These are phyloP conservation scores for Tricholoma matsutake DNA, from an alignment of 768 basidiomycete genomes.

Conservation along the genomic window DNA sequence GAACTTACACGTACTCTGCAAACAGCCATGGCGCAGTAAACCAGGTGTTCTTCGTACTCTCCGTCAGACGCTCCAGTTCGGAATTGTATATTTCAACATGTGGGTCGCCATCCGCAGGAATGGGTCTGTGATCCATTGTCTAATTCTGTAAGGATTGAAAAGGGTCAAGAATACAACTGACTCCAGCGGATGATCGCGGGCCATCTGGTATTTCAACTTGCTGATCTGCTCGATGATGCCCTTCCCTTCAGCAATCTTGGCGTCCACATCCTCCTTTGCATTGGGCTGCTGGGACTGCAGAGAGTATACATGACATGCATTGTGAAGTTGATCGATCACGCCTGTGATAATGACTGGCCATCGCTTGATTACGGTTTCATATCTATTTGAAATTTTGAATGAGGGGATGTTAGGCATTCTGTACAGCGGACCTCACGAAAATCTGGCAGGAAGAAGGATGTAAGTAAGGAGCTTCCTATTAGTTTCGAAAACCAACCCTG, in stretches of 20 bases:
- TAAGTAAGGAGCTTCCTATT: neutral
- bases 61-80: constrained; percentile 54
- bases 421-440: constrained; percentile 47
- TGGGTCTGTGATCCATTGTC: constrained; percentile 42
- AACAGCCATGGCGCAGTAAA: constrained; percentile 94
- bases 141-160: neutral
- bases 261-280: constrained; percentile 22
- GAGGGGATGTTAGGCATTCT: neutral
- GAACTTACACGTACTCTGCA: constrained; percentile 67
- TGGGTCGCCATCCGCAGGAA: constrained; percentile 76
- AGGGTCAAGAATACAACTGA: constrained; percentile 30
- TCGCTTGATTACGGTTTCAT: constrained; percentile 72
- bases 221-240: constrained; percentile 69
- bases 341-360: constrained; percentile 85
- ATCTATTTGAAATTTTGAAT: constrained; percentile 40
- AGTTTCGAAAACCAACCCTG: constrained; percentile 41
- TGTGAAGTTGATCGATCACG: constrained; percentile 74
- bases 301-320: constrained; percentile 61
- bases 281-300: constrained; percentile 30
- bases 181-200: constrained; percentile 67
- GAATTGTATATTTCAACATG: constrained; percentile 72
- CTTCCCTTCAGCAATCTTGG: constrained; percentile 71
- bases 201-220: constrained; percentile 88
- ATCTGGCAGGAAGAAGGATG: constrained; percentile 37
- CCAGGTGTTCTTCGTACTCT: constrained; percentile 66